These are phyloP conservation scores for Cystobasidium ongulense DNA, from an alignment of 768 basidiomycete genomes.

Conservation along the genomic window DNA sequence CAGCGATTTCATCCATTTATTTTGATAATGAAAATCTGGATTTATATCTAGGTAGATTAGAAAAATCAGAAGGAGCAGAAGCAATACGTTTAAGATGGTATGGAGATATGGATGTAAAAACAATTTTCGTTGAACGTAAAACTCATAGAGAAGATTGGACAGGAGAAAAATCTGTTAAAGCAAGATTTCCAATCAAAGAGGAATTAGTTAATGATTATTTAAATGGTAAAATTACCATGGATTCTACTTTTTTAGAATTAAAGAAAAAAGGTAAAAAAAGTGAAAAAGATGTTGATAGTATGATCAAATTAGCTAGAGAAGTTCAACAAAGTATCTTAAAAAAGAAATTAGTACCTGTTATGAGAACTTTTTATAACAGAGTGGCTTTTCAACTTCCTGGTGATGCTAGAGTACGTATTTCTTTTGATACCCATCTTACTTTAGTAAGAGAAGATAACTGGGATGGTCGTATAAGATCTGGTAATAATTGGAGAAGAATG, in stretches of 20 bases:
- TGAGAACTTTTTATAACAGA: constrained; percentile 96
- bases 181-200: constrained; percentile 90
- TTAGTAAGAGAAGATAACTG: constrained; percentile 95
- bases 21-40: constrained; percentile 94
- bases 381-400: constrained; percentile 98
- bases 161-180: constrained; percentile 96
- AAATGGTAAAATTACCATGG: constrained; percentile 81
- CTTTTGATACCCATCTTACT: constrained; percentile 90
- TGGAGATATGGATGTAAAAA: constrained; percentile 60
- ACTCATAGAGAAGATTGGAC: constrained; percentile 95
- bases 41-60: constrained; percentile 87
- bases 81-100: constrained; percentile 96
- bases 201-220: constrained; percentile 74
- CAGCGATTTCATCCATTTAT: constrained; percentile 93
- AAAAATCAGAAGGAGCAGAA: constrained; percentile 98
- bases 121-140: constrained; percentile 48
- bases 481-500: constrained; percentile 84
- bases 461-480: constrained; percentile 69
- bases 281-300: constrained; percentile 77
- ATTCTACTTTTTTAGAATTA: constrained; percentile 78
- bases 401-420: constrained; percentile 96
- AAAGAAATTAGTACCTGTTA: constrained; percentile 71
- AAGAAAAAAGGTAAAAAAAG: constrained; percentile 82
- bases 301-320: constrained; percentile 95
- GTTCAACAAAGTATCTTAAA: constrained; percentile 85